Conservation (phyloP, 352 stramenopile genomes). For the Globisporangium polare region DNA sequence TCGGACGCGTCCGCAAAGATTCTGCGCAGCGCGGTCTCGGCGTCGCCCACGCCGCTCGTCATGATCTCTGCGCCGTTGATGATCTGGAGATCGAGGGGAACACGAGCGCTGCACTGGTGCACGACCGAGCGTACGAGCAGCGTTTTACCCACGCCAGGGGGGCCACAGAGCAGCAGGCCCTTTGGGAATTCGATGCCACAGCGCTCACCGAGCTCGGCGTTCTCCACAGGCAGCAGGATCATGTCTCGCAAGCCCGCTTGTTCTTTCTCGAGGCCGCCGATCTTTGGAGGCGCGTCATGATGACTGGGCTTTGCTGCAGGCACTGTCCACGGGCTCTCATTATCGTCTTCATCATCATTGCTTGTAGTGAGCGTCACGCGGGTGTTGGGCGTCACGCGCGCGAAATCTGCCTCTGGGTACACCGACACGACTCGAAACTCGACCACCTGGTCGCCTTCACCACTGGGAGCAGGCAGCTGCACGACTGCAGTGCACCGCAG, state of each 20-base stretch:
- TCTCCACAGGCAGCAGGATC: constrained; percentile 55
- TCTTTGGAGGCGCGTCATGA: constrained; percentile 8
- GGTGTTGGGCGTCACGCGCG: constrained; percentile 34
- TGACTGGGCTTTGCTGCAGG: not conserved
- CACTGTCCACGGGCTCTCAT: constrained; percentile 7
- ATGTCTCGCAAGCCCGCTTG: constrained; percentile 56
- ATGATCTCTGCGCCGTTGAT: constrained; percentile 85
- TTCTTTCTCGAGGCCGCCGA: constrained; percentile 71
- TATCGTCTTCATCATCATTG: not conserved
- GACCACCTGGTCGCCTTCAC: constrained; percentile 11
- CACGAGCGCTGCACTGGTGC: constrained; percentile 46
- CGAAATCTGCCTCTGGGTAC: constrained; percentile 35
- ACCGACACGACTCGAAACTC: constrained; percentile 46
- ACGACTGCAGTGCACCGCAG: constrained; percentile 37
- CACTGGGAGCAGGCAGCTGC: constrained; percentile 28
- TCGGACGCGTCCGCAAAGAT: constrained; percentile 48
- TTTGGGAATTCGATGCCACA: constrained; percentile 63
- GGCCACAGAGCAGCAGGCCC: constrained; percentile 65
- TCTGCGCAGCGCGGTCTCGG: constrained; percentile 51
- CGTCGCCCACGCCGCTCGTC: constrained; percentile 65
- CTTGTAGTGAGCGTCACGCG: constrained; percentile 41
- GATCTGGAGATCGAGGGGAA: constrained; percentile 51
- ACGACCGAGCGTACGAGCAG: constrained; percentile 70
- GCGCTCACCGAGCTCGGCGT: constrained; percentile 25
- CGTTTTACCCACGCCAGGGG: constrained; percentile 80